Base-by-base conservation (phyloP, 345 rosid genomes). In the Lepidium aucheri region DNA sequence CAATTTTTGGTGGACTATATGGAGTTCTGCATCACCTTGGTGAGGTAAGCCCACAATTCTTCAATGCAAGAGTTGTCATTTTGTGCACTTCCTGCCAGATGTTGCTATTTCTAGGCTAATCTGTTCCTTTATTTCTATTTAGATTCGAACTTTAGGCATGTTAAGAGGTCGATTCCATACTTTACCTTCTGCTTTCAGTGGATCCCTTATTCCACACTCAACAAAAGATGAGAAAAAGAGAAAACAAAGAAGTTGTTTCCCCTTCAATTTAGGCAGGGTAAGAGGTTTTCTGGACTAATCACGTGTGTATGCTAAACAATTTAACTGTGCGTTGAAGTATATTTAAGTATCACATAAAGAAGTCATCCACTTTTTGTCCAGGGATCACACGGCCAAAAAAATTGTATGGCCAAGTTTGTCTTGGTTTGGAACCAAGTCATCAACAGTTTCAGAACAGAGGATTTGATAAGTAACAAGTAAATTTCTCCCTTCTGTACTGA, bases 11-110 rank as follows among this genome's bases (percentile, higher is more conserved):
- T 61, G 98, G 98, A 68, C 70, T 93, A 71, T 89, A 89, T 70
- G 98, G 98, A 69, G 89, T 93, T 78, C 77, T 93, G 69, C 88
- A 93, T 79, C 98, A 90, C 80, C 98, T 93, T 78, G 98, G 97
- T 22, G 97, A 93, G 91, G 98, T 93, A 85, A 81, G 74, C 32
- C 11, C 56, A 16, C 30, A 9, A 16, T n/a, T 50, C 53, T 73
- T 71, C 35, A 63, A 18, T 34, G 42, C 10, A 3, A 67, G 51
- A 20, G n/a, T 35, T 73, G 33, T 34, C 16, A 58, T 44, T 42
- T 36, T 67, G 9, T 55, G 33, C 51, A 61, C 5, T 55, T 63
- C 26, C 35, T 40, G 41, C 26, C 34, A 32, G 34, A 51, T 61
- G 53, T 46, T 50, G 15, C 22, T 54, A 52, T 45, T 63, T 63